phyloP scores from a whole-genome alignment of 1,139 yeast species.

The Petasospora rhodanensis region DNA sequence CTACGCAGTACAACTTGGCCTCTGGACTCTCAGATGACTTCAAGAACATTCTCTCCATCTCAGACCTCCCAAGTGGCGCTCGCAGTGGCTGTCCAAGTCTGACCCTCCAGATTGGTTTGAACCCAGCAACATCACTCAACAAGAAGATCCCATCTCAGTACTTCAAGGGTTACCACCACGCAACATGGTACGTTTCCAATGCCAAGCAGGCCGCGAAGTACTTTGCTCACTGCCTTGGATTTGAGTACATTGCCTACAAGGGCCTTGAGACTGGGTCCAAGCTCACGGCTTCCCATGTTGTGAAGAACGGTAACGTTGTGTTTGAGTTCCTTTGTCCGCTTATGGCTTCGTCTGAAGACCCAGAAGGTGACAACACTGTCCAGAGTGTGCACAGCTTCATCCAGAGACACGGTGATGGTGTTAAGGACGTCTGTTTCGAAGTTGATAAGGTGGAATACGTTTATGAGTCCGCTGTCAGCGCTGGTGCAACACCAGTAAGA shows the following conservation, averaged over 20 bases:
- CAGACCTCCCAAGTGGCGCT: no score
- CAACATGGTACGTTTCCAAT: constrained; percentile 60
- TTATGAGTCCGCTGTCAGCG: constrained; percentile 41
- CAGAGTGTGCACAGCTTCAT: constrained; percentile 45
- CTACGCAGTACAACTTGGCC: no score
- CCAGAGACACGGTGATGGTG: constrained; percentile 69
- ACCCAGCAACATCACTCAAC: not conserved
- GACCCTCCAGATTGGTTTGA: constrained; percentile 3
- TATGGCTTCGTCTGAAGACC: constrained; percentile 15
- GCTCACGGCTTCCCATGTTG: constrained; percentile 53
- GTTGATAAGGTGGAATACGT: constrained; percentile 47
- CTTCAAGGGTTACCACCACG: constrained; percentile 44
- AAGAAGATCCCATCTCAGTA: constrained; percentile 1
- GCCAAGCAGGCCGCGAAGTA: constrained; percentile 60
- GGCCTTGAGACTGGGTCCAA: constrained; percentile 69
- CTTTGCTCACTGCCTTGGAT: constrained; percentile 57
- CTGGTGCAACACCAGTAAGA: constrained; percentile 50
- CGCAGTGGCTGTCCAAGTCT: constrained; percentile 2
- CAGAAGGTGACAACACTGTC: constrained; percentile 23
- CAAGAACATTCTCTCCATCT: no score
- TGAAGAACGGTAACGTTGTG: constrained; percentile 51
- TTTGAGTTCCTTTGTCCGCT: constrained; percentile 49
- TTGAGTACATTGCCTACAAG: constrained; percentile 53
- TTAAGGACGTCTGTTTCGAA: constrained; percentile 62
- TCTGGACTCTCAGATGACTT: no score